These are phyloP conservation scores for Cladosporium oxysporum DNA, from an alignment of 2,329 filamentous ascomycete species.

Conservation along the genomic window DNA sequence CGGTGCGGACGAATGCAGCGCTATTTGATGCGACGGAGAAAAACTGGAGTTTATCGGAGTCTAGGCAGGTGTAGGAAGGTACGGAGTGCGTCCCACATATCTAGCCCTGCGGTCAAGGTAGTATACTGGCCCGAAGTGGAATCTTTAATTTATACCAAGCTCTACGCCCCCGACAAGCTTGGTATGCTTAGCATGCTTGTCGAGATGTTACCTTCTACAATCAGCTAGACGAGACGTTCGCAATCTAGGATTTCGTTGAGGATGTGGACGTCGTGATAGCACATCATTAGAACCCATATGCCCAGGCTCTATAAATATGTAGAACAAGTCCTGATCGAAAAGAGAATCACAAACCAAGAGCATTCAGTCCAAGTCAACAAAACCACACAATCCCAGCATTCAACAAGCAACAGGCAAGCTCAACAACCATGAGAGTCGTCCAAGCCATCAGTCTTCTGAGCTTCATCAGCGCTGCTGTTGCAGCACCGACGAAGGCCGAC, in stretches of 20 bases:
- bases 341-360: background rate
- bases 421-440: constrained; percentile 52
- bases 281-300: background rate
- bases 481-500: constrained; percentile 46
- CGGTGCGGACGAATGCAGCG: too few species aligned
- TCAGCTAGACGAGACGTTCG: background rate
- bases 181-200: constrained; percentile 1
- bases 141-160: too few species aligned
- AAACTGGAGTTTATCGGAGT: too few species aligned
- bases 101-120: too few species aligned
- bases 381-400: background rate
- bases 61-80: too few species aligned
- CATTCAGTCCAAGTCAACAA: background rate
- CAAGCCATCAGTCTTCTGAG: constrained; percentile 40
- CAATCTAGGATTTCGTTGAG: background rate
- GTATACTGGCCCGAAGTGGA: too few species aligned
- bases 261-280: background rate
- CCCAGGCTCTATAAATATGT: background rate
- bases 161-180: background rate
- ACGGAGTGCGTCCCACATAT: too few species aligned
- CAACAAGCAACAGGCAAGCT: background rate
- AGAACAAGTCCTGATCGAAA: too few species aligned
- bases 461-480: constrained; percentile 46
- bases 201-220: background rate
- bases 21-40: too few species aligned